Percentiles rank a stretch among this genome's conserved stretches.
These are phyloP conservation scores for Laguncularia racemosa DNA, from an alignment of 345 rosid species.

Conservation along the genomic window DNA sequence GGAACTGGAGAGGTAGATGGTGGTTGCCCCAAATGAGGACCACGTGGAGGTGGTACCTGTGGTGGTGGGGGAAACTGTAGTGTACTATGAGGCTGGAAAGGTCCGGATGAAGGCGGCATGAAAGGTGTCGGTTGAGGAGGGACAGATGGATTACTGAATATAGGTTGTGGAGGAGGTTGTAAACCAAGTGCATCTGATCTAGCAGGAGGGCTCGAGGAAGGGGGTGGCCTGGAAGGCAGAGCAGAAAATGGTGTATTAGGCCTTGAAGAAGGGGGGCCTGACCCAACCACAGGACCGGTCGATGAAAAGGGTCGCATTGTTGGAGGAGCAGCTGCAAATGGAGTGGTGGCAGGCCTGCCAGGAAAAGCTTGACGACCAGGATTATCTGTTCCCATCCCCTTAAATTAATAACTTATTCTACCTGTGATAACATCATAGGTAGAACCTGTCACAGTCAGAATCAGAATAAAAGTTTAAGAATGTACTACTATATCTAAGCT, in stretches of 20 bases:
- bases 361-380: constrained; percentile 56
- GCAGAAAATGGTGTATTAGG: constrained; percentile 37
- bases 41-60: constrained; percentile 36
- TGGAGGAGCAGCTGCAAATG: constrained; percentile 62
- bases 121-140: constrained; percentile 38
- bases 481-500: no score
- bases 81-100: constrained; percentile 46
- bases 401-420: constrained; percentile 5
- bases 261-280: constrained; percentile 35
- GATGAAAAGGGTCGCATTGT: constrained; percentile 45
- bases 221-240: constrained; percentile 30
- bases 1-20: constrained; percentile 41
- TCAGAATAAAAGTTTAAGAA: no score
- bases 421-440: constrained; percentile 20
- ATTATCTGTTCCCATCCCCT: constrained; percentile 62
- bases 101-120: constrained; percentile 40
- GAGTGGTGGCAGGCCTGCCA: constrained; percentile 39
- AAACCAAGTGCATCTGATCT: constrained; percentile 34
- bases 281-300: constrained; percentile 41
- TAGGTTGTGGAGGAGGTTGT: constrained; percentile 35
- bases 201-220: constrained; percentile 32
- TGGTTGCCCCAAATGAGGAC: constrained; percentile 42
- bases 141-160: constrained; percentile 33
- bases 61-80: constrained; percentile 40
- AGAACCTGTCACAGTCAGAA: constrained; percentile 25